Evolutionary conservation across 495 filamentous ascomycete species (phyloP).

Genomic region (Daldinia grandis): DNA sequence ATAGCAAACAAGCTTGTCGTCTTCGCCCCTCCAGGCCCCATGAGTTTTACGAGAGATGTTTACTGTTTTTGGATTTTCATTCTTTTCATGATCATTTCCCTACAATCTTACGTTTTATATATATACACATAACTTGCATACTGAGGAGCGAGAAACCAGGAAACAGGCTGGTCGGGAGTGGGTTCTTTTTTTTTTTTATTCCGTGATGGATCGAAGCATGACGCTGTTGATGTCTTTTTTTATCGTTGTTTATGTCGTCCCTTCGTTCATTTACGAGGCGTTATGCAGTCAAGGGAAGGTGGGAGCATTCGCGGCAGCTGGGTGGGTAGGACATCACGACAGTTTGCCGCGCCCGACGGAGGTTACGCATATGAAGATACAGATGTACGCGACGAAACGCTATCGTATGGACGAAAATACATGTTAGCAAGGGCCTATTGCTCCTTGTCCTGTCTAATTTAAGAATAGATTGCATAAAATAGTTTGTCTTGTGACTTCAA

Average conservation of each 20-base stretch:
- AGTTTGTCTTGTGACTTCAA: background rate
- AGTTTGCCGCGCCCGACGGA: constrained; percentile 29
- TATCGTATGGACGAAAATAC: constrained; percentile 24
- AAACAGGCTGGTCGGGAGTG: constrained; percentile 39
- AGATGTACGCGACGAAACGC: constrained; percentile 21
- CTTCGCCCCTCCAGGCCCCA: constrained; percentile 12
- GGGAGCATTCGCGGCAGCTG: constrained; percentile 38
- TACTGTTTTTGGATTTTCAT: constrained; percentile 15
- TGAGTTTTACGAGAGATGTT: constrained; percentile 40
- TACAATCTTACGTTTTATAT: constrained; percentile 29
- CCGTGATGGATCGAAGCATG: constrained; percentile 2
- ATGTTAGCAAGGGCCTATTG: constrained; percentile 30
- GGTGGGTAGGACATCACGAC: constrained; percentile 25
- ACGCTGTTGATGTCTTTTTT: constrained; percentile 5
- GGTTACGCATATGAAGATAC: constrained; percentile 30
- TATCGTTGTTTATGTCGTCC: constrained; percentile 9
- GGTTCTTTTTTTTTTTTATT: constrained; percentile 27
- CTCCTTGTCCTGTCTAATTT: constrained; percentile 8
- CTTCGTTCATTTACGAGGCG: constrained; percentile 42
- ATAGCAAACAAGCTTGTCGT: constrained; percentile 13
- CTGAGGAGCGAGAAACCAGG: constrained; percentile 37
- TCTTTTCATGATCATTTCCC: constrained; percentile 11
- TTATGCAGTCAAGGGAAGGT: constrained; percentile 26
- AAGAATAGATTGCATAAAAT: background rate
- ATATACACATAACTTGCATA: constrained; percentile 40